Evolutionary conservation across 108 stramenopile species (phyloP), one percentile per base, ranked within the genome.

Genomic region (Nannochloropsis gaditana): DNA sequence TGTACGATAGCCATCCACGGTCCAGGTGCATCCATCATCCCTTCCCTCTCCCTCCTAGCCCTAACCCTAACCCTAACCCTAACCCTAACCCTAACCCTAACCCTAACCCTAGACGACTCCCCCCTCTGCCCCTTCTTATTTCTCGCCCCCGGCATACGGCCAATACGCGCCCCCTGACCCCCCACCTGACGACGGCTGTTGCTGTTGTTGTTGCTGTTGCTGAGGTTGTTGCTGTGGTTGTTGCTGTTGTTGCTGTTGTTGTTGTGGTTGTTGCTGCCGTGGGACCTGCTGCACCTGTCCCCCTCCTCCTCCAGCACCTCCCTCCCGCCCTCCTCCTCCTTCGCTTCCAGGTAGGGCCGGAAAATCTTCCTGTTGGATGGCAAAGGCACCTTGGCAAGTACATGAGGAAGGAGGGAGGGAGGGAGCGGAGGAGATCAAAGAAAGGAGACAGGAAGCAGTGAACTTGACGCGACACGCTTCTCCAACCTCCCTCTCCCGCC

Each of bases 321-420:
- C 80, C 9, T 1, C 83, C 19, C 41, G 79, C 43, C 50, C 50
- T 43, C 86, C 86, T 43, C 83, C 83, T 31, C 80, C 80, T 5
- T 41, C 80, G 80, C 41, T 41, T n/a, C 80, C 80, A 11, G 80
- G 80, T 5, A 87, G 79, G 5, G 86, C 86, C 9, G 86, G 86
- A n/a, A 87, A 87, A 79, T 87, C 86, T 42, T 87, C 86, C 9
- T 21, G 45, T 15, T 87, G 86, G 43, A 87, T 87, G 4, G 86
- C 86, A 84, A 87, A 87, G 41, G 83, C 83, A 3, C 59, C 59
- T 73, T 15, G n/a, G n/a, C 19, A 73, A 73, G 59, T 15, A 6
- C 15, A 6, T 15, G 6, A 73, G 59, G 59, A n/a, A 73, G 59
- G 6, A 73, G 59, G 59, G 59, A 73, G 59, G 59, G 59, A 6